phyloP scores from a whole-genome alignment of 169 alveolate genomes.

The Cryptosporidium viatorum region DNA sequence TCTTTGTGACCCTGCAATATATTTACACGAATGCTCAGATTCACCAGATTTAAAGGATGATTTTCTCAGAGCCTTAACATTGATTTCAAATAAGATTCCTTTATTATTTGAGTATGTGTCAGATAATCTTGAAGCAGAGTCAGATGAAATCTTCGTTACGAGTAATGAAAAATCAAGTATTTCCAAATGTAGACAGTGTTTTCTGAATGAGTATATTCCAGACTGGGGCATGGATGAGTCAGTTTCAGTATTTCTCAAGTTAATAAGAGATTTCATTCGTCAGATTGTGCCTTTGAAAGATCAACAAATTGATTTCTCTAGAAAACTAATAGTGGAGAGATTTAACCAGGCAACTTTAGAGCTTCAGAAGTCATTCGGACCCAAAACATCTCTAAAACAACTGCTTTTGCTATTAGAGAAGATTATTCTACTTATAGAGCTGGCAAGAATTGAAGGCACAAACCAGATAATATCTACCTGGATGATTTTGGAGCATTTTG shows the following conservation, averaged over 20 bases:
- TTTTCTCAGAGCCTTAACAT: slow-evolving; percentile 11
- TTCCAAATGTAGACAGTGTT: slow-evolving; percentile 24
- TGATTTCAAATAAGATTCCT: slow-evolving; percentile 53
- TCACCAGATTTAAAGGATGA: slow-evolving; percentile 22
- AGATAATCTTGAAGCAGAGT: slow-evolving; percentile 9
- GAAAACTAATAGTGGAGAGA: slow-evolving; percentile 51
- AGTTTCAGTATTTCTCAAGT: slow-evolving; percentile 38
- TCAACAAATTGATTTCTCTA: slow-evolving; percentile 9
- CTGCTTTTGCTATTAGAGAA: slow-evolving; percentile 28
- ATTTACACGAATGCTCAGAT: slow-evolving; percentile 63
- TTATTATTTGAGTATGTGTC: slow-evolving; percentile 36
- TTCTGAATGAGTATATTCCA: slow-evolving; percentile 6
- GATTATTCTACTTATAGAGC: slow-evolving; percentile 31
- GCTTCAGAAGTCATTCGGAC: background rate
- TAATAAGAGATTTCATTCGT: slow-evolving; percentile 41
- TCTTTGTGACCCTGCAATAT: slow-evolving; percentile 73
- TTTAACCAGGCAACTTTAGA: slow-evolving; percentile 32
- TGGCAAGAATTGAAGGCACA: slow-evolving; percentile 9
- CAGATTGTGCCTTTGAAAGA: slow-evolving; percentile 28
- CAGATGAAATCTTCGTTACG: background rate
- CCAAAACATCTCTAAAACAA: background rate
- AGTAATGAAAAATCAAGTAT: background rate
- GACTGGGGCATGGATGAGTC: slow-evolving; percentile 67
- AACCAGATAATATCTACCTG: background rate
- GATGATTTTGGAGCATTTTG: slow-evolving; percentile 35